Evolutionary conservation across 352 stramenopile species (phyloP), one percentile per base, ranked within the genome.

Genomic region (Blastocystis hominis): DNA sequence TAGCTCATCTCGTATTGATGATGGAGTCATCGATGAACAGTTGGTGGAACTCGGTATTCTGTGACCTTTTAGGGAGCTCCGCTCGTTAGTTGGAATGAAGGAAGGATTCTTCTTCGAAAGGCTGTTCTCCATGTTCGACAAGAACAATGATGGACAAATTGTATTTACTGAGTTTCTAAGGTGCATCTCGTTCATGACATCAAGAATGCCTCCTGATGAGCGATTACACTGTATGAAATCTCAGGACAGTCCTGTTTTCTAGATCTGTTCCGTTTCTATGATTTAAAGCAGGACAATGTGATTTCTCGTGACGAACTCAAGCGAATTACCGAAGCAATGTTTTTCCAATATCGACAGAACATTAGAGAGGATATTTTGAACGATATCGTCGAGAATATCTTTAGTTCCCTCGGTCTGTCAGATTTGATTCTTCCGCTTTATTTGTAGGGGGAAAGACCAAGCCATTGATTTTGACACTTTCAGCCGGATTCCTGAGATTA

Each of bases 91-190:
- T 34, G 72, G 72, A 53, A 84, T 84, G 72, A 84, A 84, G 72
- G 72, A 84, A 9, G 72, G 72, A 20, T 84, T 84, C 30, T 84
- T 84, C 55, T 84, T 84, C 36, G 72, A 84, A 64, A 30, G 72
- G 30, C 34, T 84, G 10, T 84, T 84, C 44, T 84, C 72, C n/a
- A 63, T 84, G 47, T 84, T 84, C 47, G 72, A 84, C 46, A 84
- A 84, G 72, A 84, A 84, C 56, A 84, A 42, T 69, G 72, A 84
- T 69, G 72, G 72, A 17, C 72, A 84, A 34, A 84, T 84, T 24
- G 72, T 84, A 53, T 84, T 84, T 30, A 64, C 72, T 5, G 72
- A 84, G 72, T 84, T 84, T 84, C 50, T 84, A 46, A 64, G 44
- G 47, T 84, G 72, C 62, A 38, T 84, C 6, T 46, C 72, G 3